phyloP scores from a whole-genome alignment of 257 asterid species.

The Nicotiana benthamiana region DNA sequence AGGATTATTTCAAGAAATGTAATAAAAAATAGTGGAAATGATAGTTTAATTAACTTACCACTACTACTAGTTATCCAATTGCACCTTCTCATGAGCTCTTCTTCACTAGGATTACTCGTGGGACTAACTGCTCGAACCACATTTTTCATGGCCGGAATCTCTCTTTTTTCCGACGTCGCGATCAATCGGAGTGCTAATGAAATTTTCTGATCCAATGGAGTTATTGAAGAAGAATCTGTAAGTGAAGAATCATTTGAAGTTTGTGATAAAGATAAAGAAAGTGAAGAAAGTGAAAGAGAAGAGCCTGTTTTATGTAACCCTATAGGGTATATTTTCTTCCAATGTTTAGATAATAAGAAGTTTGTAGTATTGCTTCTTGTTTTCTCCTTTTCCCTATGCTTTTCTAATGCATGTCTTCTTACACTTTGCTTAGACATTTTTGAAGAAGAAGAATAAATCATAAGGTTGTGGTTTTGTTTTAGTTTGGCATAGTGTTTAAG shows the following conservation, averaged over 20 bases:
- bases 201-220: conserved; percentile 49
- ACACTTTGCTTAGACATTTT: conserved; percentile 38
- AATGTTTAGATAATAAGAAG: conserved; percentile 36
- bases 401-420: conserved; percentile 35
- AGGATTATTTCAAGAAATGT: neutral
- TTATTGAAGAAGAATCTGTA: conserved; percentile 32
- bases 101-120: conserved; percentile 29
- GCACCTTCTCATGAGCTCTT: conserved; percentile 58
- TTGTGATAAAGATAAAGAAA: conserved; percentile 59
- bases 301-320: conserved; percentile 55
- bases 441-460: neutral
- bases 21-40: neutral
- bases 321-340: conserved; percentile 67
- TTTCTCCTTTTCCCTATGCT: conserved; percentile 46
- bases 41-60: conserved; percentile 31
- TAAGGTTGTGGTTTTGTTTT: neutral
- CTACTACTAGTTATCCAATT: conserved; percentile 78
- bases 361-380: conserved; percentile 18
- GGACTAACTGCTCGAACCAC: conserved; percentile 15
- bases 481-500: neutral
- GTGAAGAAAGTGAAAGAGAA: conserved; percentile 61
- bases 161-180: conserved; percentile 27
- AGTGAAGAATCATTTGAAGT: conserved; percentile 65
- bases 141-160: conserved; percentile 12
- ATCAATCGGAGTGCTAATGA: conserved; percentile 48